Conservation (phyloP, 2,329 filamentous ascomycete genomes). For the Colletotrichum somersetense region DNA sequence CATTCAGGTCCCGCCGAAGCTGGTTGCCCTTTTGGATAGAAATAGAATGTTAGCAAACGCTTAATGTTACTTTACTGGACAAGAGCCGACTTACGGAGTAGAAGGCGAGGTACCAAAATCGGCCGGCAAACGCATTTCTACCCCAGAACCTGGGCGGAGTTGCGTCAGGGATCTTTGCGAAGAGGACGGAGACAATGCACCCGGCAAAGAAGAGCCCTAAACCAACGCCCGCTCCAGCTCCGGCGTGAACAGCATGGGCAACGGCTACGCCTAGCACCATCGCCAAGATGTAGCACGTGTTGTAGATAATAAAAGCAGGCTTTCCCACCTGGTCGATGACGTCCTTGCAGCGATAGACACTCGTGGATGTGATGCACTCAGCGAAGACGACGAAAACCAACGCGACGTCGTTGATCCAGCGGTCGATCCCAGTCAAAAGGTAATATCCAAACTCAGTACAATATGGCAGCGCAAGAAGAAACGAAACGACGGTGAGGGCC, state of each 20-base stretch:
- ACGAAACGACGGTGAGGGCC: slow-evolving; percentile 60
- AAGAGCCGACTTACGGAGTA: slow-evolving; percentile 64
- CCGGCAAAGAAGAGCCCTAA: slow-evolving; percentile 64
- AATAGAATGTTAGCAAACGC: not conserved
- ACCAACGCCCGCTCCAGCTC: slow-evolving; percentile 63
- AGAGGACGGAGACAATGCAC: slow-evolving; percentile 52
- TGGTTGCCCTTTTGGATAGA: slow-evolving; percentile 64
- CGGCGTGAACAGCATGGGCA: slow-evolving; percentile 59
- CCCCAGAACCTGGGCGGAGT: slow-evolving; percentile 58
- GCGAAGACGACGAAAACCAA: slow-evolving; percentile 67
- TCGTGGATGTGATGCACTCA: slow-evolving; percentile 65
- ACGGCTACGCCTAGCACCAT: slow-evolving; percentile 65
- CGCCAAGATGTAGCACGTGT: slow-evolving; percentile 65
- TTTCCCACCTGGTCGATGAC: slow-evolving; percentile 59
- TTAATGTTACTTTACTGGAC: not conserved
- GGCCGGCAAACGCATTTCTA: slow-evolving; percentile 51
- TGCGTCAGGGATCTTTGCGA: slow-evolving; percentile 58
- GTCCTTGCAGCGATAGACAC: slow-evolving; percentile 64
- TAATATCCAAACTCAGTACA: slow-evolving; percentile 70
- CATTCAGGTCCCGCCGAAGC: slow-evolving; percentile 66
- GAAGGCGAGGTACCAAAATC: slow-evolving; percentile 66
- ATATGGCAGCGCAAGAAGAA: slow-evolving; percentile 67
- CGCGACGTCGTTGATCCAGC: slow-evolving; percentile 67
- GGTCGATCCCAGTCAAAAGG: slow-evolving; percentile 66
- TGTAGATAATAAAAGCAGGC: slow-evolving; percentile 59